Evolutionary conservation across 129 eudicot species (phyloP), one percentile per base, ranked within the genome.

Genomic region (Logfia minima): DNA sequence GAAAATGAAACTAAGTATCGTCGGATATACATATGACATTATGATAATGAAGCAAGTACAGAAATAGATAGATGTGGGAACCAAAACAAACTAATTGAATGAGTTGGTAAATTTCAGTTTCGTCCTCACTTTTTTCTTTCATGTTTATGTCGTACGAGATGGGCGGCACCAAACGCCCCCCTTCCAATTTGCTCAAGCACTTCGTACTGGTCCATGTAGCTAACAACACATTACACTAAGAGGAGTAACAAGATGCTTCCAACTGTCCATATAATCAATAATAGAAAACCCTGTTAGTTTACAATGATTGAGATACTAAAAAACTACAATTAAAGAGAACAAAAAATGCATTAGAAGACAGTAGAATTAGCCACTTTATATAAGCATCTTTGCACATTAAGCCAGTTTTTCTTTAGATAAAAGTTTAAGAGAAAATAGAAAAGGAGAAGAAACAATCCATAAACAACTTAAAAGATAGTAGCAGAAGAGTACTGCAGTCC

Each of bases 141-240:
- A 64, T 74, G 89, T 83, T 90, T 95, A 84, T 95, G 99, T 86
- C 96, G 86, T 78, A 95, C 99, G 16, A 95, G 92, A 72, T 86
- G 85, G 69, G 99, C 99, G 37, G 99, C 87, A 51, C 96, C 99
- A 81, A 95, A 95, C 11, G 99, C 90, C 45, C 99, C 99, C 82
- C 83, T 91, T 51, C 99, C 99, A 68, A 95, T 91, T 82, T 95
- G 99, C 85, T 91, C 99, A 66, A 95, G 84, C 70, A 95, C 80
- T 83, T 95, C 99, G 68, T 95, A 95, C 78, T 88, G 89, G 72
- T 95, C 99, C 99, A 91, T 95, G 61, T 74, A 29, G 70, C 77
- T 81, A 79, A 65, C 70, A 79, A 55, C 69, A 60, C 63, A 55
- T 74, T 58, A 68, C 59, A 74, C 75, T 88, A 53, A 48, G 37